Evolutionary conservation across 2,329 filamentous ascomycete genomes (phyloP).

Genomic region (Fusarium circinatum): DNA sequence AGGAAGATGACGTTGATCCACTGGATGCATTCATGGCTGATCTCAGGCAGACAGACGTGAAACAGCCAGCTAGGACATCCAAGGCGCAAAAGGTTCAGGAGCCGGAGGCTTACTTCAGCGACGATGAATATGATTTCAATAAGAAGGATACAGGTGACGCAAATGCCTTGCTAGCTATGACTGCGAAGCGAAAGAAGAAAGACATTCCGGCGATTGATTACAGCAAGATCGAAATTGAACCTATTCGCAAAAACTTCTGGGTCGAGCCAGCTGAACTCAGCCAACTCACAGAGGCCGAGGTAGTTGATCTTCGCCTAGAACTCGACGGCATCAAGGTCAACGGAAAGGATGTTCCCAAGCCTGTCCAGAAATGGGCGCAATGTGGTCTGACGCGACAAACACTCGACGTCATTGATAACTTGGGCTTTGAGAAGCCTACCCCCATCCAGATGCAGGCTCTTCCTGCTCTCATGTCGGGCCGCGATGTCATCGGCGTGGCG

Average conservation of each 20-base stretch:
- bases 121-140: constrained; percentile 75
- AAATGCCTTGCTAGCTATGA: constrained; percentile 62
- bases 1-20: constrained; percentile 83
- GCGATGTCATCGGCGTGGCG: constrained; percentile 94
- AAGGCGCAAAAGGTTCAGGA: constrained; percentile 67
- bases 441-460: constrained; percentile 96
- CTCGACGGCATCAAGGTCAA: constrained; percentile 95
- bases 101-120: constrained; percentile 88
- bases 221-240: constrained; percentile 82
- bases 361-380: constrained; percentile 96
- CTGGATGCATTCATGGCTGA: constrained; percentile 97
- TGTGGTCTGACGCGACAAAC: constrained; percentile 90
- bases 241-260: constrained; percentile 95
- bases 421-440: constrained; percentile 90
- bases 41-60: constrained; percentile 65
- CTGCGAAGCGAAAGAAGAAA: constrained; percentile 85
- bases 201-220: constrained; percentile 92
- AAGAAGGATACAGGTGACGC: constrained; percentile 60
- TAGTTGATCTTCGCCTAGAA: constrained; percentile 83
- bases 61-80: constrained; percentile 45
- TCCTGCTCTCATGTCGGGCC: constrained; percentile 93
- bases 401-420: constrained; percentile 81
- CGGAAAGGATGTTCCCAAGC: constrained; percentile 88
- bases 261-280: constrained; percentile 86
- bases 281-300: constrained; percentile 85